These are phyloP conservation scores for Trichophyton mentagrophytes DNA, from an alignment of 2,329 filamentous ascomycete genomes.

Conservation along the genomic window DNA sequence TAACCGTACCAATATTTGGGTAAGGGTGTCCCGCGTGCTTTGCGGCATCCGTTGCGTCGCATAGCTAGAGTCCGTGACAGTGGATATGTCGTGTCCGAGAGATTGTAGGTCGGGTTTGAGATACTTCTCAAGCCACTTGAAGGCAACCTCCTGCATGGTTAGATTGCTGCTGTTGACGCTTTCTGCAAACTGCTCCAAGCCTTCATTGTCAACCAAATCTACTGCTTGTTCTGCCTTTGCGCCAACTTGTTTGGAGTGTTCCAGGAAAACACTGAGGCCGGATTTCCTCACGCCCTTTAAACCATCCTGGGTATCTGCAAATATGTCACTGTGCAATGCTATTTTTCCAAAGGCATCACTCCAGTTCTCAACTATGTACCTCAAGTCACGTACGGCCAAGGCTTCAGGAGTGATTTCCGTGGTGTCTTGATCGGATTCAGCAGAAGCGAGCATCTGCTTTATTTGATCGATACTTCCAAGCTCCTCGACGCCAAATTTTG, in stretches of 20 bases:
- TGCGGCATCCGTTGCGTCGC: slow-evolving; percentile 43
- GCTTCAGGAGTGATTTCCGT: neutral
- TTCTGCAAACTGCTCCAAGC: slow-evolving; percentile 31
- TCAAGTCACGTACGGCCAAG: slow-evolving; percentile 20
- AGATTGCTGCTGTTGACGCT: slow-evolving; percentile 37
- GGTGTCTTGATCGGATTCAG: slow-evolving; percentile 11
- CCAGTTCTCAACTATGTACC: slow-evolving; percentile 32
- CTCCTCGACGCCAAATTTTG: slow-evolving; percentile 38
- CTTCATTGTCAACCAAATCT: slow-evolving; percentile 27
- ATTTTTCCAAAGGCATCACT: slow-evolving; percentile 32
- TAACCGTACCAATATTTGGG: slow-evolving; percentile 40
- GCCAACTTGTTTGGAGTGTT: slow-evolving; percentile 39
- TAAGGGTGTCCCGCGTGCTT: slow-evolving; percentile 42
- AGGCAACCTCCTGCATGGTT: slow-evolving; percentile 40
- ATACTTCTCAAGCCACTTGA: slow-evolving; percentile 41
- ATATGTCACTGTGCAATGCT: slow-evolving; percentile 37
- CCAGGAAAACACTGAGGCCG: slow-evolving; percentile 44
- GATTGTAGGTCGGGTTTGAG: slow-evolving; percentile 31
- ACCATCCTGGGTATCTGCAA: slow-evolving; percentile 36
- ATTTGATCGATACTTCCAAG: slow-evolving; percentile 32
- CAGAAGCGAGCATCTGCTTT: slow-evolving; percentile 18
- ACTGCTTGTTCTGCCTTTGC: slow-evolving; percentile 30
- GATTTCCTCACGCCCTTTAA: slow-evolving; percentile 36
- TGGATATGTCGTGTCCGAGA: slow-evolving; percentile 6
- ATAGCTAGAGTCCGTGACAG: slow-evolving; percentile 35